Evolutionary conservation across 805 yeast genomes (phyloP).

Genomic region (Metahyphopichia silvanorum): DNA sequence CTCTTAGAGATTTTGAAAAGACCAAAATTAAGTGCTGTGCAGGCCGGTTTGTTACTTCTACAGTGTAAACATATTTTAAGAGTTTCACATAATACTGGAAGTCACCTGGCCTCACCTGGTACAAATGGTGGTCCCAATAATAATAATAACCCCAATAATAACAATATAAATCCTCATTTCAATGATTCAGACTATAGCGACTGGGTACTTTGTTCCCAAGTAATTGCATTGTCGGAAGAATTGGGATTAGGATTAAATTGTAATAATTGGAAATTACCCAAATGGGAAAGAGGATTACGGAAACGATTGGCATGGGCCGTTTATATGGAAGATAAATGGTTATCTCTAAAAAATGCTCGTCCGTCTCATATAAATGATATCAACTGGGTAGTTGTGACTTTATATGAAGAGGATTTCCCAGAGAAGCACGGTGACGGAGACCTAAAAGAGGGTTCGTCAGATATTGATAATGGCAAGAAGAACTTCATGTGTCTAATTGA

Average conservation of each 20-base stretch:
- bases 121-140: no score
- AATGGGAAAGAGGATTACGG: slow-evolving; percentile 91
- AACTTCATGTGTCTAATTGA: slow-evolving; percentile 67
- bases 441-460: slow-evolving; percentile 57
- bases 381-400: slow-evolving; percentile 76
- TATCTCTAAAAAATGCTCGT: slow-evolving; percentile 72
- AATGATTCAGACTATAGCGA: slow-evolving; percentile 53
- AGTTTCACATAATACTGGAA: slow-evolving; percentile 7
- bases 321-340: slow-evolving; percentile 90
- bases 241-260: slow-evolving; percentile 90
- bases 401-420: slow-evolving; percentile 76
- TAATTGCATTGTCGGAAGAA: slow-evolving; percentile 85
- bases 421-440: slow-evolving; percentile 58
- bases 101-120: slow-evolving; percentile 9
- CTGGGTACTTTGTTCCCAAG: slow-evolving; percentile 84
- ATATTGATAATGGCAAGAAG: slow-evolving; percentile 66
- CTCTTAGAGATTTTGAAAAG: slow-evolving; percentile 76
- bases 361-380: slow-evolving; percentile 75
- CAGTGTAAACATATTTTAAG: slow-evolving; percentile 54
- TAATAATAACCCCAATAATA: neutral
- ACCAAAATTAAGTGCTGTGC: slow-evolving; percentile 89
- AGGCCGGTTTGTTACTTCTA: slow-evolving; percentile 76
- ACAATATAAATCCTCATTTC: slow-evolving; percentile 2
- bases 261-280: slow-evolving; percentile 85
- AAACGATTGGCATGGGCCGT: slow-evolving; percentile 95